Evolutionary conservation across 78 protist genomes (phyloP), one percentile per base, ranked within the genome.

Genomic region (Dictyostelium brefeldianum): DNA sequence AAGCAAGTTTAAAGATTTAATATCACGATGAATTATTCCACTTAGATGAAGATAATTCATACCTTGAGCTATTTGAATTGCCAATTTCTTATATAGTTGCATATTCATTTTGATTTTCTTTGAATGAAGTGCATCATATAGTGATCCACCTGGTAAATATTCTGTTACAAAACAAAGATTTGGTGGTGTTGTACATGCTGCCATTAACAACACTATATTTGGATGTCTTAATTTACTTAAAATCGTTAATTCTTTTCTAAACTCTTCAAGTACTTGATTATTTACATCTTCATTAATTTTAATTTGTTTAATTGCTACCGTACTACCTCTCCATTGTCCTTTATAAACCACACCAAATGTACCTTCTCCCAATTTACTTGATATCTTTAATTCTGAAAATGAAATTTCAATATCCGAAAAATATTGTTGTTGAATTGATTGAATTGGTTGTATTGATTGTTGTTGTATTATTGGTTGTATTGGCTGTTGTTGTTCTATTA

Each of bases 131-230:
- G 81, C 50, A 22, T 95, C 96, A 77, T 91, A 85, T 18, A 95
- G 27, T 7, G 96, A 79, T 17, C 97, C 97, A 41, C 96, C 90
- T 5, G 67, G 89, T 80, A 95, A 74, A 78, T 48, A 95, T 81
- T 95, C 97, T 3, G 95, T 95, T 7, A 95, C 71, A 59, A 95
- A 83, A 53, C 94, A 90, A 36, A 95, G 67, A 36, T 81, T 84
- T 10, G 97, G 97, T 53, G 92, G 91, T 51, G 73, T 48, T 2
- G 90, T 75, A 8, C 93, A 81, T 14, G 93, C 96, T 57, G 96
- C 97, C 82, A 95, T 81, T 67, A 90, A 80, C 67, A 73, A 25
- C 8, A 95, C 95, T 12, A 95, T 83, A 77, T 95, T 95, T 57
- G 96, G 97, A 25, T 95, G 97, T 27, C 97, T 41, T 36, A 93